Evolutionary conservation across 1,284 basidiomycete species (phyloP), one percentile per base, ranked within the genome.

Genomic region (Apiotrichum mycotoxinovorans): DNA sequence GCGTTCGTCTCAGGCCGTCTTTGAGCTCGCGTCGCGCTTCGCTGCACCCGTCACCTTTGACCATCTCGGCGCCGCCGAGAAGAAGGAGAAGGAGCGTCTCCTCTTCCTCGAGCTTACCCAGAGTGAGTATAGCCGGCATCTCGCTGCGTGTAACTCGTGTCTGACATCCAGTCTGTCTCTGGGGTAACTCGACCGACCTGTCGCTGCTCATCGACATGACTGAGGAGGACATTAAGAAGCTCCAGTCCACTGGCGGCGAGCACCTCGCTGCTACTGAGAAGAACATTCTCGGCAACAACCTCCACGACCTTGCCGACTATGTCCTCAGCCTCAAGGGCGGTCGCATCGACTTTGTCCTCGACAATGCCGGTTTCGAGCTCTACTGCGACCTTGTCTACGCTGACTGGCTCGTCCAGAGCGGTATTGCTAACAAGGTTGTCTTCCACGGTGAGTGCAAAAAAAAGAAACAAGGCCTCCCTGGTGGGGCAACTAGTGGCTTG

Each of bases 131-230:
- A 62, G 59, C n/a, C 57, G 68, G 43, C 44, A 15, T 17, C 57
- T n/a, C n/a, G n/a, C n/a, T 33, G 23, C 15, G 15, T 3, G 8
- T 20, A 3, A 4, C 17, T 18, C 23, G 17, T 12, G 22, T 61
- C 67, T 43, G 66, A 51, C 23, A 12, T 27, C 40, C 56, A 89
- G 90, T 96, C 56, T 94, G 91, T 71, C 82, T 95, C 23, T 94
- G 91, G 91, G 91, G 91, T 18, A 95, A 95, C 78, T 90, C 91
- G n/a, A 98, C 95, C 56, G 94, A 98, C 77, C 81, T 98, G 53
- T 95, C 91, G 3, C 83, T 98, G 34, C 83, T 98, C 54, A 98
- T 97, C 79, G 92, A 98, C 80, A 97, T 97, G 94, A 91, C 91
- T 15, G 94, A 98, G 78, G 94, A 98, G 44, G 94, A 98, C 76